Evolutionary conservation across 208 protist species (phyloP).

Genomic region (Blastocrithidia nonstop): DNA sequence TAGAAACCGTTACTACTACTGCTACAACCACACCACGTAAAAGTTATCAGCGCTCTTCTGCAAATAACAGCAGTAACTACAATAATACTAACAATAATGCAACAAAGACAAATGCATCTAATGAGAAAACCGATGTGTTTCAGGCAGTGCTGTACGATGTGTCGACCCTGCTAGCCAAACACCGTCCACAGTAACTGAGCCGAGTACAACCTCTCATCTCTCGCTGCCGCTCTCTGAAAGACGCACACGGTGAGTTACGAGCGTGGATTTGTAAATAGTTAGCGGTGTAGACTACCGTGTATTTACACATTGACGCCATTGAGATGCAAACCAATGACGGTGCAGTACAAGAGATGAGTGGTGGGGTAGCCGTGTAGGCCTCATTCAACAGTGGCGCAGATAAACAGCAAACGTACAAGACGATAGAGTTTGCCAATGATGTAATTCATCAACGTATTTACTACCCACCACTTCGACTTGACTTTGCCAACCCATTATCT

Average conservation of each 20-base stretch:
- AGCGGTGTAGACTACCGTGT: slow-evolving; percentile 26
- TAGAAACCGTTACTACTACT: no score
- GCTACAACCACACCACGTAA: no score
- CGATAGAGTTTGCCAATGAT: slow-evolving; percentile 10
- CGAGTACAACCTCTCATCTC: slow-evolving; percentile 61
- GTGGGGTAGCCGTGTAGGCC: slow-evolving; percentile 24
- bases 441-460: slow-evolving; percentile 7
- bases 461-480: slow-evolving; percentile 22
- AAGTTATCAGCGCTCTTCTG: no score
- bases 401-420: slow-evolving; percentile 17
- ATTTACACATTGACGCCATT: slow-evolving; percentile 48
- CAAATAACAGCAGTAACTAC: slow-evolving; percentile 8
- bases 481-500: slow-evolving; percentile 8
- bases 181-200: slow-evolving; percentile 22
- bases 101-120: slow-evolving; percentile 3
- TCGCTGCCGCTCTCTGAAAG: slow-evolving; percentile 25
- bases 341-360: slow-evolving; percentile 14
- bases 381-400: slow-evolving; percentile 28
- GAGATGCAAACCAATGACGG: slow-evolving; percentile 18
- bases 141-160: slow-evolving; percentile 23
- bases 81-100: slow-evolving; percentile 6
- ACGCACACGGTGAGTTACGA: slow-evolving; percentile 52
- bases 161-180: slow-evolving; percentile 51
- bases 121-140: not conserved
- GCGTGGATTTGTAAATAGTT: slow-evolving; percentile 17